Percentiles rank a stretch among this genome's conserved stretches.
Evolutionary conservation across 148 eudicot species (phyloP).

Genomic region (Limonium bicolor): DNA sequence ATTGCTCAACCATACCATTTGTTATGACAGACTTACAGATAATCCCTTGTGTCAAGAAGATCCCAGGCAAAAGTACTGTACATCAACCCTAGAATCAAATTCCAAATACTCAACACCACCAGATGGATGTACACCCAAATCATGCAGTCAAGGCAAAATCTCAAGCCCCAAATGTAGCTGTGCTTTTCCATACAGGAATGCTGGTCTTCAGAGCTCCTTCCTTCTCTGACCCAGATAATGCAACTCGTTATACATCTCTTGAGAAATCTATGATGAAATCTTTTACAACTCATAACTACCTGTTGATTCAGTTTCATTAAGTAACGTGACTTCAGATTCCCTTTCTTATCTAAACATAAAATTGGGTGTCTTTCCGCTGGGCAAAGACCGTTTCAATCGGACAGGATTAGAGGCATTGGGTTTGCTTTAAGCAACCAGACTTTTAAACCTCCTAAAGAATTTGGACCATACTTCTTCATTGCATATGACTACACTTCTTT

Average conservation of each 20-base stretch:
- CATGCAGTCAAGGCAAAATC: conserved; percentile 25
- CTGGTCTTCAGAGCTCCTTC: conserved; percentile 46
- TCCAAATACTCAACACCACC: conserved; percentile 30
- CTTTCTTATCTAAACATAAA: conserved; percentile 23
- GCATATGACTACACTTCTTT: conserved; percentile 20
- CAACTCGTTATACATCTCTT: conserved; percentile 17
- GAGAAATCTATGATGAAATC: conserved; percentile 12
- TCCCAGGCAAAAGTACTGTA: too few species aligned
- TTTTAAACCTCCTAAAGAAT: conserved; percentile 28
- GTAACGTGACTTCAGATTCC: conserved; percentile 20
- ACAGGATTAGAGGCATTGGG: conserved; percentile 41
- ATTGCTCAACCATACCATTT: too few species aligned
- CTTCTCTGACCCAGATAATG: conserved; percentile 31
- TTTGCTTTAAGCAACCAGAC: conserved; percentile 47
- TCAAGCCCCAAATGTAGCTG: conserved; percentile 72
- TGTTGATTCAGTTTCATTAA: conserved; percentile 52
- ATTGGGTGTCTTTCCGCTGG: conserved; percentile 45
- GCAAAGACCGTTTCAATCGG: conserved; percentile 29
- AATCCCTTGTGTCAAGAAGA: too few species aligned
- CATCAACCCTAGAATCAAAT: too few species aligned
- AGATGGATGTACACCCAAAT: conserved; percentile 19
- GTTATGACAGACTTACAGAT: too few species aligned
- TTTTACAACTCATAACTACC: conserved; percentile 22
- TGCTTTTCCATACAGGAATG: conserved; percentile 57
- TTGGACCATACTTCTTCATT: conserved; percentile 52